Conservation (phyloP, 2,329 filamentous ascomycete genomes). For the Fusarium heterosporum region DNA sequence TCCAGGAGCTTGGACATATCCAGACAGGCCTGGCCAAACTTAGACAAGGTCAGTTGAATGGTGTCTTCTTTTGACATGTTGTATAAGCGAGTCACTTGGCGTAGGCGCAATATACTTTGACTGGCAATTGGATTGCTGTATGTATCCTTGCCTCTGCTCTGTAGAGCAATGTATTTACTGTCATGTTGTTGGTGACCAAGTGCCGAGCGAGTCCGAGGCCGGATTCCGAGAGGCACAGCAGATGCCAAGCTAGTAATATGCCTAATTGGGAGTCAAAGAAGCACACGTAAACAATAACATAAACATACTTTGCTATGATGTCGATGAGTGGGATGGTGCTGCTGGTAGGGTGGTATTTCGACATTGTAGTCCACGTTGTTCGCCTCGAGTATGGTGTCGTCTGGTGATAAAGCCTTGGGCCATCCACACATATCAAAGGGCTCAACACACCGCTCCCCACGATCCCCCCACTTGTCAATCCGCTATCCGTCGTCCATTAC, state of each 20-base stretch:
- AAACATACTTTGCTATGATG: constrained; percentile 23
- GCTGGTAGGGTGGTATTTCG: constrained; percentile 30
- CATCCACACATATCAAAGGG: constrained; percentile 37
- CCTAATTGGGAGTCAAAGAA: constrained; percentile 11
- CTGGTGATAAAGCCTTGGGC: constrained; percentile 32
- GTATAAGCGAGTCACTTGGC: constrained; percentile 11
- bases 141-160: not conserved
- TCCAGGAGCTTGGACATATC: constrained; percentile 15
- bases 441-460: constrained; percentile 46
- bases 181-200: constrained; percentile 22
- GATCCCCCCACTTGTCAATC: constrained; percentile 39
- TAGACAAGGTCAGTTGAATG: not conserved
- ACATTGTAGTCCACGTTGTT: constrained; percentile 32
- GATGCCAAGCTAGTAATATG: constrained; percentile 4
- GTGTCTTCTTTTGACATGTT: constrained; percentile 21
- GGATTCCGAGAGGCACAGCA: constrained; percentile 21
- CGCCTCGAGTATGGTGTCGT: constrained; percentile 24
- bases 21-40: not conserved
- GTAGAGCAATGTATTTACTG: not conserved
- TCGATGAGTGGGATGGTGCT: constrained; percentile 32
- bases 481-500: constrained; percentile 7
- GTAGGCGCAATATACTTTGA: constrained; percentile 1
- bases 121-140: not conserved
- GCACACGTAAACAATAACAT: not conserved
- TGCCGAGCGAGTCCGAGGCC: constrained; percentile 38